These are phyloP conservation scores for Penicillium sp. DNA, from an alignment of 2,329 filamentous ascomycete genomes.

Conservation along the genomic window DNA sequence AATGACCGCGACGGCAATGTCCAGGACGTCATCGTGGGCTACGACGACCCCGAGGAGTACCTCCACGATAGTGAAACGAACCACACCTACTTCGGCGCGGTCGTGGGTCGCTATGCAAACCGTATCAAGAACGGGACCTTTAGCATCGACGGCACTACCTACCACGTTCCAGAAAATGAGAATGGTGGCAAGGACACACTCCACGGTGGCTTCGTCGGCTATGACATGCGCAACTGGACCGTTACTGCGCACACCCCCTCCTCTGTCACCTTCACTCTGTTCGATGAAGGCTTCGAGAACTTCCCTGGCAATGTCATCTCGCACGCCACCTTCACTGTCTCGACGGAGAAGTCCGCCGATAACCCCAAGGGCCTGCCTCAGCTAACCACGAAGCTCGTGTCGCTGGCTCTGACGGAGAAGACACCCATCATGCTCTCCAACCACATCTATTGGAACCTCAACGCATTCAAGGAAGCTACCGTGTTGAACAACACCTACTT, in stretches of 20 bases:
- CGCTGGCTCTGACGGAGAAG: constrained; percentile 44
- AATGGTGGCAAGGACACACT: constrained; percentile 51
- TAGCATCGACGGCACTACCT: constrained; percentile 47
- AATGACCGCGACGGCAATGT: constrained; percentile 49
- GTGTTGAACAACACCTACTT: constrained; percentile 46
- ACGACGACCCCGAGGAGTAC: constrained; percentile 48
- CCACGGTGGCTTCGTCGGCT: constrained; percentile 50
- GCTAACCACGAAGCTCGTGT: constrained; percentile 45
- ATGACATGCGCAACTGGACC: constrained; percentile 51
- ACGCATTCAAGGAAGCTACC: constrained; percentile 46
- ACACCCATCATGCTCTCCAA: constrained; percentile 53
- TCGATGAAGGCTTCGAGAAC: constrained; percentile 43
- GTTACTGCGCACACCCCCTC: constrained; percentile 42
- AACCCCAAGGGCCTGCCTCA: constrained; percentile 44
- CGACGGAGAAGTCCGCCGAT: constrained; percentile 33
- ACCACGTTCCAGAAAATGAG: constrained; percentile 52
- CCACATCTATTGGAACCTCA: constrained; percentile 54
- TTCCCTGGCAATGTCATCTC: constrained; percentile 50
- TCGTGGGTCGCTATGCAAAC: constrained; percentile 55
- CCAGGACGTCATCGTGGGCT: constrained; percentile 53
- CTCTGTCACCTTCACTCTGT: constrained; percentile 48
- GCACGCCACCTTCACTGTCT: constrained; percentile 47
- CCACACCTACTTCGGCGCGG: constrained; percentile 49
- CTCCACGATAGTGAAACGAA: constrained; percentile 46
- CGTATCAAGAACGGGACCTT: constrained; percentile 58